phyloP scores from a whole-genome alignment of 192 early-diverging fungal species.

The Fimicolochytrium jonesii region DNA sequence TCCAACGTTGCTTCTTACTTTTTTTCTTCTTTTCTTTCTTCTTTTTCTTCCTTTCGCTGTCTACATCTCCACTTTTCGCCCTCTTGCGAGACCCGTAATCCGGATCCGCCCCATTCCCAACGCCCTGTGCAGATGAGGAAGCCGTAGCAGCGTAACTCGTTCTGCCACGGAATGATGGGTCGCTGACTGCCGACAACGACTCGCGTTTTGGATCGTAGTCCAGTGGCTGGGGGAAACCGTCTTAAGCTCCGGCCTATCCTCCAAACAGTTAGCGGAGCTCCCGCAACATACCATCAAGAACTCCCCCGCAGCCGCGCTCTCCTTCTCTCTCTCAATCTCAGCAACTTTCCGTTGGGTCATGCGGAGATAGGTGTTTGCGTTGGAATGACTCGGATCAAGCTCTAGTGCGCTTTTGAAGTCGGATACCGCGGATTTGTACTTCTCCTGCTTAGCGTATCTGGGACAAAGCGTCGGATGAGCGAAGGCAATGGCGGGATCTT shows the following conservation, averaged over 20 bases:
- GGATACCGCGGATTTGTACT: slow-evolving; percentile 8
- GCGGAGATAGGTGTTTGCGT: not conserved
- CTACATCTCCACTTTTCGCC: not conserved
- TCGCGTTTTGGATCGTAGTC: slow-evolving; percentile 5
- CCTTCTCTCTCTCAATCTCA: slow-evolving; percentile 20
- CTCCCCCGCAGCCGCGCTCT: slow-evolving; percentile 18
- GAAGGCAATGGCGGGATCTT: not conserved
- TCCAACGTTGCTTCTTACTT: not conserved
- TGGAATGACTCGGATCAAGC: slow-evolving; percentile 9
- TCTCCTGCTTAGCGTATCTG: slow-evolving; percentile 10
- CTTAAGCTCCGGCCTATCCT: not conserved
- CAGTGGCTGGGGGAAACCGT: not conserved
- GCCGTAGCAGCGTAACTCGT: no score
- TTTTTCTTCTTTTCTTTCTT: not conserved
- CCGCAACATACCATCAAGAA: slow-evolving; percentile 19
- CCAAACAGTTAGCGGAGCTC: not conserved
- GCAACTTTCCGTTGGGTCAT: slow-evolving; percentile 8
- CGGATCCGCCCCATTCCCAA: not conserved
- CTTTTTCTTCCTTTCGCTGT: not conserved
- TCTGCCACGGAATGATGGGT: not conserved
- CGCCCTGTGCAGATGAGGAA: not conserved
- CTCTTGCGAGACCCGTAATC: not conserved
- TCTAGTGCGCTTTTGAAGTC: slow-evolving; percentile 15
- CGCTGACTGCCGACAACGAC: no score
- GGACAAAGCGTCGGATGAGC: not conserved